Base-by-base conservation (phyloP, 1,284 basidiomycete species). In the Apiotrichum sp. region DNA sequence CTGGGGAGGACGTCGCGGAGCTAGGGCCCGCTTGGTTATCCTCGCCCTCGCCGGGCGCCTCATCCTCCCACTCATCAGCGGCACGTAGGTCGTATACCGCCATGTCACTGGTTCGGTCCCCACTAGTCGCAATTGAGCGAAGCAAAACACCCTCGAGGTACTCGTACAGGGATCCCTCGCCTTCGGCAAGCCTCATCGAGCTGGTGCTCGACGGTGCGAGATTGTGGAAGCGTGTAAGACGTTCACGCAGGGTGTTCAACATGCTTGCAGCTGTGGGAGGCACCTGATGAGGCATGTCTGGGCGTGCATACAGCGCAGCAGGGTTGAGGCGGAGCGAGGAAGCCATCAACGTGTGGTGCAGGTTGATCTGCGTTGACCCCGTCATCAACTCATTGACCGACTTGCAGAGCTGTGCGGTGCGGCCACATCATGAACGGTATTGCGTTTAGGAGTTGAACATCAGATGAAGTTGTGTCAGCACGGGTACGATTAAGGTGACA, bases 291-390 rank as follows among this genome's bases (percentile, higher is more conserved):
- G 60, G 53, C 44, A 65, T 58, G 39, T 52, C 36, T 7, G 59
- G 53, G 13, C 55, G 46, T 6, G 65, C 61, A 6, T 34, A 11
- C 22, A 64, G 43, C 5, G 64, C 61, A 57, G 83, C 84, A 11
- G 71, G 69, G 49, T 76, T 74, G 13, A 85, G 82, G 57, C 86
- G 83, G 6, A 89, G 81, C 69, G 89, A 88, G 0, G 86, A 82
- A 0, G 87, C 86, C 3, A 88, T 78, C 63, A 93, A 86, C 0
- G 88, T 86, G 59, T 84, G 85, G 32, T 85, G 85, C 82, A 90
- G 89, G 22, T 89, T 79, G 10, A 75, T 61, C 1, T 62, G 58
- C 2, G 72, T 59, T 29, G 69, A 70, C 6, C 61, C 57, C 3
- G 61, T 65, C 7, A 72, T 53, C 45, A 73, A 53, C 1, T 56